A percentile compares a stretch with the other conserved stretches of the same genome.
Evolutionary conservation across 2,329 filamentous ascomycete genomes (phyloP).

Genomic region (Alternaria triticina): DNA sequence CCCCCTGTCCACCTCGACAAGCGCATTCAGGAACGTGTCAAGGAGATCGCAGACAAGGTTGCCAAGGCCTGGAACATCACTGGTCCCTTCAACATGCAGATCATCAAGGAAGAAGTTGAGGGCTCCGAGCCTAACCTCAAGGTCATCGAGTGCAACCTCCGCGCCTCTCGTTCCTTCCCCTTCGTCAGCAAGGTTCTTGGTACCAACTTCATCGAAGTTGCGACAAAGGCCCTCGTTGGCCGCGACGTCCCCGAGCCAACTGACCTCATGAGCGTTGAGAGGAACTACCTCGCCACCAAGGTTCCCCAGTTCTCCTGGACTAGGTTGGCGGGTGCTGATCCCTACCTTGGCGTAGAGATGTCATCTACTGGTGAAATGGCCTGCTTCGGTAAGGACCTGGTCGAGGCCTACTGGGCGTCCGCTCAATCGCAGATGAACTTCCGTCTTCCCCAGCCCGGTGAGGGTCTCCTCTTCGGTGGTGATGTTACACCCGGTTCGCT

Average conservation of each 20-base stretch:
- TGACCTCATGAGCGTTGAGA: slow-evolving; percentile 87
- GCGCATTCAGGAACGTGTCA: slow-evolving; percentile 80
- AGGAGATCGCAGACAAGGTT: slow-evolving; percentile 95
- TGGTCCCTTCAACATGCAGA: slow-evolving; percentile 99
- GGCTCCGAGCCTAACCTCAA: slow-evolving; percentile 80
- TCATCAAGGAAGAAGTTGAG: slow-evolving; percentile 88
- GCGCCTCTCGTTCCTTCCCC: slow-evolving; percentile 96
- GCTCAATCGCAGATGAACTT: slow-evolving; percentile 99
- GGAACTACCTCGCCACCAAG: slow-evolving; percentile 94
- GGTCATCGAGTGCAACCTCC: slow-evolving; percentile 98
- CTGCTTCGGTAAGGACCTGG: slow-evolving; percentile 93
- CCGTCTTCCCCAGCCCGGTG: slow-evolving; percentile 90
- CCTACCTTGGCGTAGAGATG: slow-evolving; percentile 98
- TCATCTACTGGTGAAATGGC: slow-evolving; percentile 96
- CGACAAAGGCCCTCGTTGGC: slow-evolving; percentile 88
- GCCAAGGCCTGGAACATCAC: slow-evolving; percentile 97
- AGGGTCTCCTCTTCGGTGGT: slow-evolving; percentile 93
- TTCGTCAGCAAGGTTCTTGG: slow-evolving; percentile 98
- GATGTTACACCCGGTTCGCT: slow-evolving; percentile 62
- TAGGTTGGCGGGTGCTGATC: slow-evolving; percentile 93
- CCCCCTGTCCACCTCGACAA: slow-evolving; percentile 83
- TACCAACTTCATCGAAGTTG: slow-evolving; percentile 94
- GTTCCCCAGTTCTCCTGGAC: slow-evolving; percentile 99
- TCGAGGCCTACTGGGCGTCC: slow-evolving; percentile 97
- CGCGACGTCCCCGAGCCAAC: slow-evolving; percentile 82